Evolutionary conservation across 192 early-diverging fungal genomes (phyloP), one percentile per base, ranked within the genome.

Genomic region (Backusella luteola): DNA sequence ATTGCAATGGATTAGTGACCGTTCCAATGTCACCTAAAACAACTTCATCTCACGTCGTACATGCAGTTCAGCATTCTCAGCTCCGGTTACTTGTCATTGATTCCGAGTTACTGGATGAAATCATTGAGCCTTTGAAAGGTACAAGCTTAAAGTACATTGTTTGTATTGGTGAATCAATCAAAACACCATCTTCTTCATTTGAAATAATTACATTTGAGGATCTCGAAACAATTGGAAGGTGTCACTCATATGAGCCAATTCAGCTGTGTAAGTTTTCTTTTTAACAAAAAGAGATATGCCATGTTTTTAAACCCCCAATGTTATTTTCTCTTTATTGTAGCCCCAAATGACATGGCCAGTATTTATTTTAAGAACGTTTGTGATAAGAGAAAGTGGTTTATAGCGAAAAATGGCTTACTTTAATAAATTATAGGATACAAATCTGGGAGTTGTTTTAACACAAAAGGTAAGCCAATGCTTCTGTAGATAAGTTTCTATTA

Each of bases 381-480:
- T 42, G 34, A 19, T 49, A 49, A 49, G 3, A 49, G n/a, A 1
- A 49, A 49, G 2, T 0, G 7, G 0, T 39, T 12, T 71, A 44
- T 17, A 49, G 4, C 23, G 5, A 34, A 26, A 67, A 2, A 68
- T 14, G 11, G 19, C 5, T 59, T 67, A 34, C n/a, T 34, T 6
- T 8, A 11, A 67, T 68, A 17, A 35, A 34, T 69, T 11, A 23
- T 34, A 71, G 73, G 26, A 63, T 15, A 12, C 73, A 26, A 74
- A 69, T 17, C 17, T 59, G 12, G 81, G 81, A 19, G 81, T 75
- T 21, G 67, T 78, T 19, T 34, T 85, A 23, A 81, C 80, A 49
- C 84, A 85, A 19, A 78, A 72, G 71, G 84, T 81, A 79, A 73
- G 26, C 21, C 11, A 63, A 8, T 63, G 6, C 2, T 49, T 49